Evolutionary conservation across 2,329 filamentous ascomycete species (phyloP).

Genomic region (Cadophora malorum): DNA sequence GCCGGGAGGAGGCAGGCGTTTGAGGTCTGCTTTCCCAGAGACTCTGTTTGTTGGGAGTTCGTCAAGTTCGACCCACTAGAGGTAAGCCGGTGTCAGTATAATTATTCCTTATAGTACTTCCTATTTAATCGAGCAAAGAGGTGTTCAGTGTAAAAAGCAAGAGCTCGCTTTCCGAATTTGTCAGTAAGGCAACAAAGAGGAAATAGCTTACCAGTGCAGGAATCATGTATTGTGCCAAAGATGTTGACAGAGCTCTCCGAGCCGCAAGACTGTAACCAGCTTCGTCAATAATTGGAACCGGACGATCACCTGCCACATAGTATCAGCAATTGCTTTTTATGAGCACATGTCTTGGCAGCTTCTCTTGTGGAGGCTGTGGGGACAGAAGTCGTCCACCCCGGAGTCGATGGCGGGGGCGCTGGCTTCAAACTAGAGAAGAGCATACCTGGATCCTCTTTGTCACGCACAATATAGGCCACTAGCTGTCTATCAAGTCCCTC

Average conservation of each 20-base stretch:
- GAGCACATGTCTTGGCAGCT: background rate
- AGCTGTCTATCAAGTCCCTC: conserved; percentile 78
- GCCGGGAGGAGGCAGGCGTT: conserved; percentile 70
- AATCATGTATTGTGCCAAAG: conserved; percentile 84
- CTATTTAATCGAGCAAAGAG: background rate
- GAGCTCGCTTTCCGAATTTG: background rate
- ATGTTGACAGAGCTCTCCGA: conserved; percentile 66
- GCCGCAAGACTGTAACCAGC: conserved; percentile 74
- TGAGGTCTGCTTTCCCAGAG: conserved; percentile 79
- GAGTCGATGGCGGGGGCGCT: background rate
- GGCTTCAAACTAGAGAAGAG: background rate
- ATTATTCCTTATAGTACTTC: background rate
- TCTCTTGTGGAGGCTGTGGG: background rate
- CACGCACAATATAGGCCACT: conserved; percentile 77
- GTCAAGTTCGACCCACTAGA: conserved; percentile 72
- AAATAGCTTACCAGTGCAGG: conserved; percentile 58
- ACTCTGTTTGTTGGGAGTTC: conserved; percentile 77
- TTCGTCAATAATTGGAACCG: conserved; percentile 69
- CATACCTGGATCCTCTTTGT: conserved; percentile 59
- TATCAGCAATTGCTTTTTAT: background rate
- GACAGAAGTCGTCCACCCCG: background rate
- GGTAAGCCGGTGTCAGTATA: background rate
- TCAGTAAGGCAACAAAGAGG: background rate
- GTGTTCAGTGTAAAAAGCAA: background rate
- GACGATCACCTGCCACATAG: conserved; percentile 53